A percentile compares a stretch with the other conserved stretches of the same genome.
Conservation (phyloP, 2,329 filamentous ascomycete species). For the Daldinia eschscholtzii region DNA sequence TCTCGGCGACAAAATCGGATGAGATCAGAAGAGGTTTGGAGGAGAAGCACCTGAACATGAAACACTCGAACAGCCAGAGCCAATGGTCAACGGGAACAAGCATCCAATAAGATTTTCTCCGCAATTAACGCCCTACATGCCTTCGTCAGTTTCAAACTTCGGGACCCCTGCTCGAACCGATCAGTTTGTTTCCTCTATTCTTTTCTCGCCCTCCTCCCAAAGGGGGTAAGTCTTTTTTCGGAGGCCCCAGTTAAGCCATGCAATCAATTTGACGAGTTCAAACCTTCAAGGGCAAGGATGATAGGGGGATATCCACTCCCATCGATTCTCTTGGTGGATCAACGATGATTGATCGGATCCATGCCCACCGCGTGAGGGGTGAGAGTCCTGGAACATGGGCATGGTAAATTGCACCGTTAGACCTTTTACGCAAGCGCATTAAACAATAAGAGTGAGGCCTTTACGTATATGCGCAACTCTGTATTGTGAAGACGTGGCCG, state of each 20-base stretch:
- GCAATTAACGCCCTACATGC: slow-evolving; percentile 41
- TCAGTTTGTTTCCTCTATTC: slow-evolving; percentile 35
- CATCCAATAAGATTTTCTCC: slow-evolving; percentile 45
- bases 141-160: slow-evolving; percentile 44
- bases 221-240: slow-evolving; percentile 26
- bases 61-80: slow-evolving; percentile 45
- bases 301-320: slow-evolving; percentile 34
- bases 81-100: slow-evolving; percentile 42
- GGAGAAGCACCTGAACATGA: slow-evolving; percentile 41
- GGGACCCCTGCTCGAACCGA: slow-evolving; percentile 20
- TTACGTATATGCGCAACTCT: slow-evolving; percentile 16
- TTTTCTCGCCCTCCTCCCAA: slow-evolving; percentile 22
- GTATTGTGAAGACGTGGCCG: slow-evolving; percentile 17
- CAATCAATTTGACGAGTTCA: slow-evolving; percentile 41
- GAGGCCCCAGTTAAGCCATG: slow-evolving; percentile 8
- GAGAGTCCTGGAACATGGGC: slow-evolving; percentile 30
- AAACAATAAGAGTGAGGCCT: slow-evolving; percentile 28
- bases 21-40: slow-evolving; percentile 38
- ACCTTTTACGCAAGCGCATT: slow-evolving; percentile 35
- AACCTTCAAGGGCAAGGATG: slow-evolving; percentile 21
- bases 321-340: slow-evolving; percentile 30
- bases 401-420: slow-evolving; percentile 36
- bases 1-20: slow-evolving; percentile 21
- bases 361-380: slow-evolving; percentile 26
- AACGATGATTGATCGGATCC: slow-evolving; percentile 27